phyloP scores from a whole-genome alignment of 2,329 filamentous ascomycete genomes.

The Sphaerulina musiva region DNA sequence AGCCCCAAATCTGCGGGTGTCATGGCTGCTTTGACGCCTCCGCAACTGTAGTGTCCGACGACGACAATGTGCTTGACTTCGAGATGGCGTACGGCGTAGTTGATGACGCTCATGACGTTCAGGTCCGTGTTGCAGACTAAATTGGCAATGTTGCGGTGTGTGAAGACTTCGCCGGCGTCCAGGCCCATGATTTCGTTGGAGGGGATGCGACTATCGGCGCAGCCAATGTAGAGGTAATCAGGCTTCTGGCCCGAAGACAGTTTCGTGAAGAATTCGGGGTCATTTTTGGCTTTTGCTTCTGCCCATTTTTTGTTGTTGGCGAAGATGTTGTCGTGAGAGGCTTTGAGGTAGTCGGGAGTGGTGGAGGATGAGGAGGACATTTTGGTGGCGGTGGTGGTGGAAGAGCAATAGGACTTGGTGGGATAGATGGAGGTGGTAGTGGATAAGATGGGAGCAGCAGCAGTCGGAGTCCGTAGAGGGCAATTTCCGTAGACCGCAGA shows the following conservation, averaged over 20 bases:
- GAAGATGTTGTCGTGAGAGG: conserved; percentile 38
- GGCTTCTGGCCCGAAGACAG: conserved; percentile 61
- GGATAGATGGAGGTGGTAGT: not conserved
- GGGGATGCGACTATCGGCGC: conserved; percentile 74
- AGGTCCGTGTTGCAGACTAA: conserved; percentile 67
- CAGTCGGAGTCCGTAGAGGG: too few relatives aligned
- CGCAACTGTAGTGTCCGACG: conserved; percentile 55
- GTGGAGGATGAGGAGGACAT: conserved; percentile 11
- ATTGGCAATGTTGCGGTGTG: conserved; percentile 85
- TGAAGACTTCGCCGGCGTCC: conserved; percentile 74
- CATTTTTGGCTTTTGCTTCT: conserved; percentile 54
- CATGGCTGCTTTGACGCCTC: conserved; percentile 50
- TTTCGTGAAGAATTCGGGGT: conserved; percentile 63
- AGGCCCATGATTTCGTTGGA: conserved; percentile 73
- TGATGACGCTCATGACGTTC: conserved; percentile 67
- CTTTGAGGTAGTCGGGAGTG: conserved; percentile 10
- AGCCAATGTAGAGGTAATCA: conserved; percentile 71
- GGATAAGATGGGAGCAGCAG: too few relatives aligned
- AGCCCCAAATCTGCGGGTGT: conserved; percentile 51
- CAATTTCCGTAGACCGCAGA: too few relatives aligned
- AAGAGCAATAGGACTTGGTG: conserved; percentile 14
- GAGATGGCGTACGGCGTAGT: conserved; percentile 67
- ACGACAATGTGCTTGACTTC: conserved; percentile 57
- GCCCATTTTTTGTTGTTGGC: conserved; percentile 65
- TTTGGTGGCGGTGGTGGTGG: not conserved